Conservation (phyloP, 495 filamentous ascomycete genomes). For the Umbilicaria muhlenbergii region DNA sequence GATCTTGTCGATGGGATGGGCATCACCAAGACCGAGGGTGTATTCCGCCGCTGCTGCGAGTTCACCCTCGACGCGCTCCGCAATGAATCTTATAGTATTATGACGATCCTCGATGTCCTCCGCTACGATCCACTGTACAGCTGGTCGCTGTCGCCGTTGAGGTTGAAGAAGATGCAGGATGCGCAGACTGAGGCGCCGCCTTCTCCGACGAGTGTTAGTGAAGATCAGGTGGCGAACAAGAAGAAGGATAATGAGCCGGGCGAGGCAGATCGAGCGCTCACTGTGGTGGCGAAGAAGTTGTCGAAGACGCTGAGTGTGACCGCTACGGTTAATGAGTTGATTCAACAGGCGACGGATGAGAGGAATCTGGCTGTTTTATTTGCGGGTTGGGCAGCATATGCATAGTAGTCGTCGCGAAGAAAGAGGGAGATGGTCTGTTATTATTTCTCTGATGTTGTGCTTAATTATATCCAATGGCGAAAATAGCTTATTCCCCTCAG, state of each 20-base stretch:
- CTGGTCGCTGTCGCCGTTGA: slow-evolving; percentile 85
- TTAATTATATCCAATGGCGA: no score
- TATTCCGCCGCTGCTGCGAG: slow-evolving; percentile 92
- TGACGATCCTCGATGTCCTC: slow-evolving; percentile 91
- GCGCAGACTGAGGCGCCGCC: slow-evolving; percentile 33
- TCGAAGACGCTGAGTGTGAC: slow-evolving; percentile 83
- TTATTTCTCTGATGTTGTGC: no score
- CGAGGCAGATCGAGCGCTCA: slow-evolving; percentile 82
- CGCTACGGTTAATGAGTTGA: slow-evolving; percentile 91
- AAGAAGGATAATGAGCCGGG: slow-evolving; percentile 55
- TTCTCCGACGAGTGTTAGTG: slow-evolving; percentile 14
- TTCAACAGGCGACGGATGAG: slow-evolving; percentile 89
- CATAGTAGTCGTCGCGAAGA: slow-evolving; percentile 16
- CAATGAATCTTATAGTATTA: slow-evolving; percentile 85
- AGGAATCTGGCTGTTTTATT: slow-evolving; percentile 83
- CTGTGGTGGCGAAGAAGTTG: slow-evolving; percentile 87
- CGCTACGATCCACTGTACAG: slow-evolving; percentile 92
- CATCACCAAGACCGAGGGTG: slow-evolving; percentile 85
- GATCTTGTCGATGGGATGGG: slow-evolving; percentile 97
- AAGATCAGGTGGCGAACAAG: slow-evolving; percentile 15
- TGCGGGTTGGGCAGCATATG: slow-evolving; percentile 64
- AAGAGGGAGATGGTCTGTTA: no score
- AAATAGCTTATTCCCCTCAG: no score
- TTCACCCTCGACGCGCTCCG: slow-evolving; percentile 89
- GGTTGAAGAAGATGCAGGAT: slow-evolving; percentile 63